A percentile compares a stretch with the other conserved stretches of the same genome.
Conservation (phyloP, 2,329 filamentous ascomycete species). For the Stachybotrys elegans region DNA sequence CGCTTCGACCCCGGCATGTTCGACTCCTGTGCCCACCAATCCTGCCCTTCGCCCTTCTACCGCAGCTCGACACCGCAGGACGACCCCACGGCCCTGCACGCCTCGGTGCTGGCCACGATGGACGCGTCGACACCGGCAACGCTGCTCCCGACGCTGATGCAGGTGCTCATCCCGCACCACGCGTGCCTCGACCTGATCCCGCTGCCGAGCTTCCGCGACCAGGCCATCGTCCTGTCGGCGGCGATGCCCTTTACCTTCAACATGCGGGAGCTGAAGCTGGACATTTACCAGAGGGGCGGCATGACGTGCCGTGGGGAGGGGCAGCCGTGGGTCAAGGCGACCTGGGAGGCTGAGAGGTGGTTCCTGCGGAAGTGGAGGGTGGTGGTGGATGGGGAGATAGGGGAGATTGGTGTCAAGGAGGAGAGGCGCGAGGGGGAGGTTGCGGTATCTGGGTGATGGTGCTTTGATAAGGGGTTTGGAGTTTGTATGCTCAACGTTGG, state of each 20-base stretch:
- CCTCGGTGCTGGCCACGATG: neutral
- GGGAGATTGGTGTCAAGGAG: neutral
- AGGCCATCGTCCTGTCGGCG: conserved; percentile 18
- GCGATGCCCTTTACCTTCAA: conserved; percentile 15
- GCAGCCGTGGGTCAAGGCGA: conserved; percentile 20
- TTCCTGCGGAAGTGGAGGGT: conserved; percentile 20
- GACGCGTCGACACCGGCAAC: conserved; percentile 10
- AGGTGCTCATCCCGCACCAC: conserved; percentile 20
- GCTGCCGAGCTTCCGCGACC: conserved; percentile 17
- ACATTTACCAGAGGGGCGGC: conserved; percentile 16
- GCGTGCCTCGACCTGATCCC: conserved; percentile 19
- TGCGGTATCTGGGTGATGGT: too few relatives aligned
- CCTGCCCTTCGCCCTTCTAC: conserved; percentile 17
- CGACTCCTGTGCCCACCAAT: conserved; percentile 8
- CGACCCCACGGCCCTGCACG: conserved; percentile 7
- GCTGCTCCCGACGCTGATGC: conserved; percentile 17
- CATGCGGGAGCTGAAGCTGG: conserved; percentile 18
- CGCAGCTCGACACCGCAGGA: conserved; percentile 5
- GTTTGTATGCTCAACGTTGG: too few relatives aligned
- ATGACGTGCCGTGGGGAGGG: conserved; percentile 10
- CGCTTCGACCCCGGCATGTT: conserved; percentile 11
- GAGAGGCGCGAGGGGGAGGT: too few relatives aligned
- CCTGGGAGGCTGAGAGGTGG: conserved; percentile 22
- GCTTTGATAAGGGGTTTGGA: too few relatives aligned
- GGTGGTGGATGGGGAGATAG: conserved; percentile 11